A percentile compares a stretch with the other conserved stretches of the same genome.
phyloP scores from a whole-genome alignment of 208 protist genomes.

The Tetramitus jugosus region DNA sequence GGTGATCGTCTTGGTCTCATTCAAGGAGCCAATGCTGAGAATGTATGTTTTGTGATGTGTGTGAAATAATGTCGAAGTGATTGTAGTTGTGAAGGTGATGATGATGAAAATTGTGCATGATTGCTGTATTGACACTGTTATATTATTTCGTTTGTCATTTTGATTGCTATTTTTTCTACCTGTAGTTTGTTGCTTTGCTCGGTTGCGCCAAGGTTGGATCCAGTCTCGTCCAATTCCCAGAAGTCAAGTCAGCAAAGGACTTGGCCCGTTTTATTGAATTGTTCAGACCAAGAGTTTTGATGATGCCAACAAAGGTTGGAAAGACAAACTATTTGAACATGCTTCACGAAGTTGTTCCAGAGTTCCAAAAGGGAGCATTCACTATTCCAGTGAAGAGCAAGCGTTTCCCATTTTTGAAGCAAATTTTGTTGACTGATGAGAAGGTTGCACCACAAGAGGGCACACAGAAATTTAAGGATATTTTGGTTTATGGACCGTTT shows the following conservation, averaged over 20 bases:
- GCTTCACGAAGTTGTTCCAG: conserved; percentile 4
- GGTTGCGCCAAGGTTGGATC: conserved; percentile 16
- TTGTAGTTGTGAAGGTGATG: too few relatives aligned
- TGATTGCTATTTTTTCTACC: too few relatives aligned
- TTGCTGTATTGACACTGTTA: too few relatives aligned
- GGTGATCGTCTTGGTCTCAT: conserved; percentile 12
- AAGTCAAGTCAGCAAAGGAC: conserved; percentile 7
- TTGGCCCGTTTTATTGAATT: neutral
- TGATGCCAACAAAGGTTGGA: neutral
- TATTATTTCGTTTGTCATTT: too few relatives aligned
- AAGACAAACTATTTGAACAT: neutral
- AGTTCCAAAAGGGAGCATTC: neutral
- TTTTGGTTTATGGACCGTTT: conserved; percentile 18
- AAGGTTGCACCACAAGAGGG: neutral
- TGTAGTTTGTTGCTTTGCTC: neutral
- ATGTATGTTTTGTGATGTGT: too few relatives aligned
- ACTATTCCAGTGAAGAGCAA: neutral
- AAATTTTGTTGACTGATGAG: neutral
- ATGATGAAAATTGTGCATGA: too few relatives aligned
- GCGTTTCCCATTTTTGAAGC: conserved; percentile 12
- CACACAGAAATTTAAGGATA: neutral
- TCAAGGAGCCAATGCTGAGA: neutral
- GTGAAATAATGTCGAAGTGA: too few relatives aligned
- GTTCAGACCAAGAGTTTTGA: neutral
- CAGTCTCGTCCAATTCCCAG: neutral